Evolutionary conservation across 441 rosid species (phyloP).

Genomic region (Capsella rubella): DNA sequence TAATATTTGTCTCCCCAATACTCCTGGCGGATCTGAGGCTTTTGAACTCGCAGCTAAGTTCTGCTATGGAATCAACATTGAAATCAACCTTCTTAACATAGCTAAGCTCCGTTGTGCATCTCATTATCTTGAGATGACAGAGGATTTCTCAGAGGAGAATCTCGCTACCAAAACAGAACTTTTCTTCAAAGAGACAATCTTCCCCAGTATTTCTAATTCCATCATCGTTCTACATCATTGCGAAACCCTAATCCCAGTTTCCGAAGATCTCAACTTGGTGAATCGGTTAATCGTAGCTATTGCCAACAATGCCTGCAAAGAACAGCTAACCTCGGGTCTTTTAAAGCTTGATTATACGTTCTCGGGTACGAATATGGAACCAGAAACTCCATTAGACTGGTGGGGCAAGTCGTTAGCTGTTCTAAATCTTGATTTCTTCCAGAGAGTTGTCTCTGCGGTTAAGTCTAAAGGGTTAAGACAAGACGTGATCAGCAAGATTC

Average conservation of each 20-base stretch:
- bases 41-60: constrained; percentile 96
- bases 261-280: constrained; percentile 82
- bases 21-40: constrained; percentile 88
- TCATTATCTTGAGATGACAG: constrained; percentile 92
- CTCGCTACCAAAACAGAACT: constrained; percentile 67
- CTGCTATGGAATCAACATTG: constrained; percentile 82
- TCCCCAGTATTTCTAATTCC: constrained; percentile 72
- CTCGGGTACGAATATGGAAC: constrained; percentile 57
- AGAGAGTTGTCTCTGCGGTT: constrained; percentile 76
- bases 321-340: constrained; percentile 91
- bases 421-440: constrained; percentile 83
- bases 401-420: constrained; percentile 88
- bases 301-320: constrained; percentile 91
- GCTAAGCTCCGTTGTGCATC: constrained; percentile 76
- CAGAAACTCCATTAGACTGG: constrained; percentile 87
- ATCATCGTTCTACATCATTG: constrained; percentile 76
- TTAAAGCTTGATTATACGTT: constrained; percentile 81
- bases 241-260: constrained; percentile 68
- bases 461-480: constrained; percentile 93
- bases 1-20: constrained; percentile 59
- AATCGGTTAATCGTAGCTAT: constrained; percentile 71
- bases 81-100: constrained; percentile 67
- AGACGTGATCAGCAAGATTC: constrained; percentile 91
- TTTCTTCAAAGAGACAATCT: constrained; percentile 63
- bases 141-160: constrained; percentile 80